Conservation (phyloP, 768 basidiomycete species). For the Tylopilus vinaceipallidus region DNA sequence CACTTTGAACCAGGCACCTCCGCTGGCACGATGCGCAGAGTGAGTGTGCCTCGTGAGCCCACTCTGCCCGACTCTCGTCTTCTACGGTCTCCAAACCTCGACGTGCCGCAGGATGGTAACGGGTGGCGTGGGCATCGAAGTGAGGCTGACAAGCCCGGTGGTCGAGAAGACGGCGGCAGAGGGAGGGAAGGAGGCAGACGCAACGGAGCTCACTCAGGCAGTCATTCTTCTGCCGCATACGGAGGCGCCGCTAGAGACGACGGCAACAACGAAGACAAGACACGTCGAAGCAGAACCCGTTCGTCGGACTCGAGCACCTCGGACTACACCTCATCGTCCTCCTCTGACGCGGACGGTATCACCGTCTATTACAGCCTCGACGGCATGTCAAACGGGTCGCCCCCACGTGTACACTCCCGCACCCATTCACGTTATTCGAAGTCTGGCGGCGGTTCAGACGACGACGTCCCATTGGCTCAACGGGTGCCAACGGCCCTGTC, state of each 20-base stretch:
- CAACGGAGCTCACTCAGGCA: constrained; percentile 19
- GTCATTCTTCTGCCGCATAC: constrained; percentile 17
- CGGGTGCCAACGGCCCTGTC: constrained; percentile 79
- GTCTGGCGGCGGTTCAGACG: constrained; percentile 47
- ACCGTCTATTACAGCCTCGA: constrained; percentile 45
- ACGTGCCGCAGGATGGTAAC: constrained; percentile 14
- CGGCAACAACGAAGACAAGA: constrained; percentile 35
- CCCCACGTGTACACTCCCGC: constrained; percentile 23
- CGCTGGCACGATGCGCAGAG: constrained; percentile 32
- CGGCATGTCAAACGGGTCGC: constrained; percentile 30
- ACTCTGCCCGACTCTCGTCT: neutral
- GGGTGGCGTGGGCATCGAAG: constrained; percentile 21
- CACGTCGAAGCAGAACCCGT: constrained; percentile 26
- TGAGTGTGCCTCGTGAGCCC: neutral
- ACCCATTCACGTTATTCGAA: constrained; percentile 20
- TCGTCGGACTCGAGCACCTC: constrained; percentile 36
- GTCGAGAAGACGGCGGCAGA: constrained; percentile 10
- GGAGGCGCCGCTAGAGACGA: constrained; percentile 40
- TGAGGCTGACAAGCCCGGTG: constrained; percentile 14
- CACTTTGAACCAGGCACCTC: constrained; percentile 46
- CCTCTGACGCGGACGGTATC: constrained; percentile 43
- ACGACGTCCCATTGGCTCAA: constrained; percentile 82
- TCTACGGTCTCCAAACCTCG: constrained; percentile 1
- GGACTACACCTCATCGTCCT: constrained; percentile 38
- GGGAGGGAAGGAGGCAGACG: constrained; percentile 8